A percentile compares a stretch with the other conserved stretches of the same genome.
phyloP scores from a whole-genome alignment of 176 grass and related monocot genomes.

The Carex myosuroides region DNA sequence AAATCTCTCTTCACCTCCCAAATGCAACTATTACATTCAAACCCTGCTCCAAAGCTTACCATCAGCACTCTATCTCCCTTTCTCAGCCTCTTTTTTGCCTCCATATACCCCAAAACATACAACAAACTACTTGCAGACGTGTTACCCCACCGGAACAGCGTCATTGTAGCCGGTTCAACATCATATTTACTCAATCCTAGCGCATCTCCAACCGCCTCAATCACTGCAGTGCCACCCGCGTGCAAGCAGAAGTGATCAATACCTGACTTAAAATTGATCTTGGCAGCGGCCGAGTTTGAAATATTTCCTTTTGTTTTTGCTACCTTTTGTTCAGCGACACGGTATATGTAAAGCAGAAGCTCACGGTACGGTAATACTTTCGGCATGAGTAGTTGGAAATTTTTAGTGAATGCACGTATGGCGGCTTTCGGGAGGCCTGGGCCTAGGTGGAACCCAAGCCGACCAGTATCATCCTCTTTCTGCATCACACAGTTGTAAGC shows the following conservation, averaged over 20 bases:
- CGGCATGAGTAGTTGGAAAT: slow-evolving; percentile 3
- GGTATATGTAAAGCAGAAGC: slow-evolving; percentile 7
- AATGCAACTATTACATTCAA: slow-evolving; percentile 17
- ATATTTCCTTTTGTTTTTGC: not conserved
- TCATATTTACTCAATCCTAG: not conserved
- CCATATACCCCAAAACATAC: slow-evolving; percentile 27
- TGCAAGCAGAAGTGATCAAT: slow-evolving; percentile 23
- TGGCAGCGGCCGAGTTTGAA: not conserved
- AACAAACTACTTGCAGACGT: slow-evolving; percentile 17
- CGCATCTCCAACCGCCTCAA: not conserved
- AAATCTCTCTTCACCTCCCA: slow-evolving; percentile 21
- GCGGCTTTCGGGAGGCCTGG: slow-evolving; percentile 16
- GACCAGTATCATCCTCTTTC: slow-evolving; percentile 28
- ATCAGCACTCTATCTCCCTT: slow-evolving; percentile 18
- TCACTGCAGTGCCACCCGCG: slow-evolving; percentile 11
- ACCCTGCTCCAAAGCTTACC: slow-evolving; percentile 25
- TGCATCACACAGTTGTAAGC: slow-evolving; percentile 29
- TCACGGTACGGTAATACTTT: slow-evolving; percentile 28
- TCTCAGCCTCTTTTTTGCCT: not conserved
- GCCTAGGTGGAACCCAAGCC: slow-evolving; percentile 35
- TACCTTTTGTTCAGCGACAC: not conserved
- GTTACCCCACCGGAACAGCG: slow-evolving; percentile 16
- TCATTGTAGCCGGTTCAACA: slow-evolving; percentile 1
- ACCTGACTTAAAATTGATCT: slow-evolving; percentile 2
- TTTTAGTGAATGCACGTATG: slow-evolving; percentile 6